Percentiles rank a stretch among this genome's conserved stretches.
phyloP scores from a whole-genome alignment of 1,139 yeast genomes.

The Geotrichum siamense region DNA sequence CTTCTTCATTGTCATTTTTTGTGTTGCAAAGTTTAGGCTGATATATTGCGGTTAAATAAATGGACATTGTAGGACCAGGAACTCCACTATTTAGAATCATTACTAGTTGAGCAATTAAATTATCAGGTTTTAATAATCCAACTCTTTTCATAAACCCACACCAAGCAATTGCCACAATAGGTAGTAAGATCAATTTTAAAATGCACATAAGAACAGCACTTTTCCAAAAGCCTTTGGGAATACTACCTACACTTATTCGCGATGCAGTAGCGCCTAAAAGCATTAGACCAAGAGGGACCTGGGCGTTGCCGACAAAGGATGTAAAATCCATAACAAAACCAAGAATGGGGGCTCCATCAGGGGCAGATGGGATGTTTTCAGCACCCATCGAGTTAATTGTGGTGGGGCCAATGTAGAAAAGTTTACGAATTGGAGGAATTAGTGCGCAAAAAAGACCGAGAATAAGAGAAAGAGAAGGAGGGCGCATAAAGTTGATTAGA shows the following conservation, averaged over 20 bases:
- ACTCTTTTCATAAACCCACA: constrained; percentile 42
- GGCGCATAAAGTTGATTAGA: constrained; percentile 58
- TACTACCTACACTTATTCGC: constrained; percentile 49
- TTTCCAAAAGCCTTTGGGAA: constrained; percentile 71
- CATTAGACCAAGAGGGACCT: constrained; percentile 79
- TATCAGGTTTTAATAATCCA: constrained; percentile 42
- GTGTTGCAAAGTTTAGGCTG: too few relatives aligned
- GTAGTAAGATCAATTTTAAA: constrained; percentile 47
- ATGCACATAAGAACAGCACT: constrained; percentile 42
- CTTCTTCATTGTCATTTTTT: too few relatives aligned
- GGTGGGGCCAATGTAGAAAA: constrained; percentile 46
- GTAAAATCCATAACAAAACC: constrained; percentile 78
- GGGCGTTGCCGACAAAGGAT: constrained; percentile 72
- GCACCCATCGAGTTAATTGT: constrained; percentile 21
- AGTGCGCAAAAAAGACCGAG: constrained; percentile 58
- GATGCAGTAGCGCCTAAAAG: constrained; percentile 83
- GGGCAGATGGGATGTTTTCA: constrained; percentile 54
- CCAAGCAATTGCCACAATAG: constrained; percentile 56
- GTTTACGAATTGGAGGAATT: constrained; percentile 80
- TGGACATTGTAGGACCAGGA: constrained; percentile 80
- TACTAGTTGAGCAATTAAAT: constrained; percentile 61
- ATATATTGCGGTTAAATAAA: constrained; percentile 78
- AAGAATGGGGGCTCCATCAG: constrained; percentile 75
- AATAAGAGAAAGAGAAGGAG: constrained; percentile 61
- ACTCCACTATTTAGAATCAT: constrained; percentile 69